Evolutionary conservation across 139 green algal species (phyloP).

Genomic region (Chlamydomonas incerta): DNA sequence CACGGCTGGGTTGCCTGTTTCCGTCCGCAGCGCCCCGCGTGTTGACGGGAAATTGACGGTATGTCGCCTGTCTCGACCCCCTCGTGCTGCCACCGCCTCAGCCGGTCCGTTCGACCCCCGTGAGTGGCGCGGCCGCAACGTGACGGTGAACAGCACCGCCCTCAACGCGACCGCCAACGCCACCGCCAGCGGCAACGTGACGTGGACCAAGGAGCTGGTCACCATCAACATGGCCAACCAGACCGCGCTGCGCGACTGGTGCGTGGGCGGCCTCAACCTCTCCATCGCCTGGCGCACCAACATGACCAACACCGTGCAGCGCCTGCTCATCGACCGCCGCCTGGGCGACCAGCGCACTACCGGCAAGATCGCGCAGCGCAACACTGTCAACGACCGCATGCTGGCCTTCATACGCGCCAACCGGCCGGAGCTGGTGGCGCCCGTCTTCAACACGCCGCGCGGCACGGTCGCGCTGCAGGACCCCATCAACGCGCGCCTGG

Average conservation of each 20-base stretch:
- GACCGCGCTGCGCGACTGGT: conserved; percentile 25
- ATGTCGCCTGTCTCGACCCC: no score
- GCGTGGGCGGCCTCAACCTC: conserved; percentile 3
- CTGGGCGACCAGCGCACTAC: conserved; percentile 58
- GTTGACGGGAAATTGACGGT: no score
- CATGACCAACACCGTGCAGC: conserved; percentile 35
- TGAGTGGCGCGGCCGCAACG: no score
- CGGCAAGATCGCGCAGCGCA: conserved; percentile 56
- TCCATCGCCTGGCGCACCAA: conserved; percentile 13
- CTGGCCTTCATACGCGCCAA: conserved; percentile 45
- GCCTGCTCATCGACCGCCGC: conserved; percentile 51
- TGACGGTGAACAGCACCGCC: no score
- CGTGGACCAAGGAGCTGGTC: neutral
- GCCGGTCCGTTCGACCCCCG: no score
- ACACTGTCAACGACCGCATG: conserved; percentile 31
- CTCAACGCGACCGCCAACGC: no score
- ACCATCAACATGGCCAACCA: neutral
- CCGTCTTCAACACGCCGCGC: conserved; percentile 43
- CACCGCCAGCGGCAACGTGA: neutral
- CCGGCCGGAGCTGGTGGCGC: conserved; percentile 52
- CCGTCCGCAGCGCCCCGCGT: neutral
- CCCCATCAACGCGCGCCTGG: neutral
- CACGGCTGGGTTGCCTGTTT: no score
- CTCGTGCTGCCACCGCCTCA: no score
- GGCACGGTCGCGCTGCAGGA: conserved; percentile 41